Conservation (phyloP, 2,329 filamentous ascomycete species). For the Drechslerella coelobrocha region DNA sequence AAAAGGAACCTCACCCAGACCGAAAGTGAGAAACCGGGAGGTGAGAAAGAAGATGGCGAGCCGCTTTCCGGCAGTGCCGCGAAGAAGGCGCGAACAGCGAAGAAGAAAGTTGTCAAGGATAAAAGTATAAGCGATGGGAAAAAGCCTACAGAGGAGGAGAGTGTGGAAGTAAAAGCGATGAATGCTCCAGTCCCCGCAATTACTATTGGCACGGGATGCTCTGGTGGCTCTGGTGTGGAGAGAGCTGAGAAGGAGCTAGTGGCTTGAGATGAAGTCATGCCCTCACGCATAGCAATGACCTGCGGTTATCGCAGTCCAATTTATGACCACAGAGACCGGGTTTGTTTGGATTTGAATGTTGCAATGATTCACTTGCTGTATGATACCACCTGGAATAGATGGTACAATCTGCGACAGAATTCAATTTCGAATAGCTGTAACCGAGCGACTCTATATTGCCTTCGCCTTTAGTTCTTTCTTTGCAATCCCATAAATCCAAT, state of each 20-base stretch:
- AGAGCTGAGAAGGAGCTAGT: too few species aligned
- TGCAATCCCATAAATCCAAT: conserved; percentile 20
- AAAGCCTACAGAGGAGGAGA: conserved; percentile 11
- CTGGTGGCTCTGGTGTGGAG: too few species aligned
- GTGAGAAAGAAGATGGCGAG: conserved; percentile 21
- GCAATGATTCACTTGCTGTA: too few species aligned
- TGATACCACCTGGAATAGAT: not conserved
- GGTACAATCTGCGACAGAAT: not conserved
- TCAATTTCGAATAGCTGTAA: conserved; percentile 6
- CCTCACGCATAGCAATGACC: too few species aligned
- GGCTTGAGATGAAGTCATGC: too few species aligned
- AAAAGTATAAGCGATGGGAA: not conserved
- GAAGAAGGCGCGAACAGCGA: conserved; percentile 21
- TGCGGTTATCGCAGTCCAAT: too few species aligned
- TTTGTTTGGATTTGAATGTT: too few species aligned
- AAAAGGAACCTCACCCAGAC: conserved; percentile 30
- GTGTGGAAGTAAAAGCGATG: not conserved
- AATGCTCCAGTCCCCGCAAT: too few species aligned
- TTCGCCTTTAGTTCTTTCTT: conserved; percentile 19
- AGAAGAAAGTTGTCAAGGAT: conserved; percentile 13
- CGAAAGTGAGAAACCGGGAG: conserved; percentile 5
- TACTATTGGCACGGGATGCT: too few species aligned
- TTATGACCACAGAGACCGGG: too few species aligned
- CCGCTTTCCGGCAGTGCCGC: not conserved
- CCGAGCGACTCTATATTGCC: not conserved